phyloP scores from a whole-genome alignment of 345 rosid genomes.

The Salix dunnii region DNA sequence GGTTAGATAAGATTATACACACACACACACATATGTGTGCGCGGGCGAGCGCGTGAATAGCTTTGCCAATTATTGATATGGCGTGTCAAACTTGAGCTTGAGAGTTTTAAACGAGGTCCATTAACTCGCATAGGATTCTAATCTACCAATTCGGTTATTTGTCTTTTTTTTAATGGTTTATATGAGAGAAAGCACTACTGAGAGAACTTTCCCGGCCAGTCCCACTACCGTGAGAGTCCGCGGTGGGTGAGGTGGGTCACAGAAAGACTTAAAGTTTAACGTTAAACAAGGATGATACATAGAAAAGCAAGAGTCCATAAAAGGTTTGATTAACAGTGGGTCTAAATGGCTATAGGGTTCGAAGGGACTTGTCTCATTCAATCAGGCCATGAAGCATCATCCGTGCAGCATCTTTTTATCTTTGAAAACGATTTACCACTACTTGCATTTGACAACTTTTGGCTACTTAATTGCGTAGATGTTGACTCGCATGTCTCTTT shows the following conservation, averaged over 20 bases:
- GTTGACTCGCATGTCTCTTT: conserved; percentile 35
- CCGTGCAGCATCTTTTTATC: conserved; percentile 41
- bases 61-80: conserved; percentile 38
- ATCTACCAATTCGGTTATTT: conserved; percentile 30
- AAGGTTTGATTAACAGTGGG: neutral
- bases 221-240: conserved; percentile 25
- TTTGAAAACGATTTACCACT: conserved; percentile 27
- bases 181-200: conserved; percentile 16
- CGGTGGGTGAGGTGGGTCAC: conserved; percentile 30
- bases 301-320: conserved; percentile 4
- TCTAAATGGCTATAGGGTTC: neutral
- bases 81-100: conserved; percentile 1
- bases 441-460: conserved; percentile 23
- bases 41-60: neutral
- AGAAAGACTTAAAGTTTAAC: neutral
- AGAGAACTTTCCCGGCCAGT: conserved; percentile 29
- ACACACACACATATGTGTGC: no score
- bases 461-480: conserved; percentile 12
- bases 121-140: conserved; percentile 53
- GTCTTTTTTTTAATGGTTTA: conserved; percentile 16
- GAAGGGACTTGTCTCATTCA: conserved; percentile 17
- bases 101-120: conserved; percentile 29
- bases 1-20: neutral
- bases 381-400: conserved; percentile 11
- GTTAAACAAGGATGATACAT: neutral